Conservation (phyloP, 148 eudicot genomes). For the Dysphania ambrosioides region DNA sequence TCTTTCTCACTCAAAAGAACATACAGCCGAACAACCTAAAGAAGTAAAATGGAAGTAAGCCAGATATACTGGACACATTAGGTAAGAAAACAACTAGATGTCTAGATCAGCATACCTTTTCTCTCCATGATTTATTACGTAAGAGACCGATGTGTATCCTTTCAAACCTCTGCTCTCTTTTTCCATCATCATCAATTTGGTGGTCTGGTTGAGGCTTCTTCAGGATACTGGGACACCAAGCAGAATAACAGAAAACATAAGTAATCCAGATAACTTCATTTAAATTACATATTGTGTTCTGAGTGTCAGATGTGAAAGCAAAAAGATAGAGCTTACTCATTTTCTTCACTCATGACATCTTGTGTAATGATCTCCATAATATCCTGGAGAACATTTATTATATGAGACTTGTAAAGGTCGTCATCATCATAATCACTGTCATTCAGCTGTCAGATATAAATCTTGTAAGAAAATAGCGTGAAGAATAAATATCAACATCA, state of each 20-base stretch:
- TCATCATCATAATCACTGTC: conserved; percentile 54
- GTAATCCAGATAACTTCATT: background rate
- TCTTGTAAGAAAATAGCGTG: no score
- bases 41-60: background rate
- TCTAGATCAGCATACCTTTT: conserved; percentile 72
- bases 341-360: conserved; percentile 72
- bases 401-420: conserved; percentile 58
- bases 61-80: background rate
- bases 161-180: conserved; percentile 74
- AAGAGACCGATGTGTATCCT: conserved; percentile 51
- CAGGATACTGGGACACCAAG: conserved; percentile 43
- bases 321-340: conserved; percentile 54
- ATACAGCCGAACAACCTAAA: conserved; percentile 89
- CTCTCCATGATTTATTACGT: conserved; percentile 61
- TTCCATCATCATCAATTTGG: conserved; percentile 30
- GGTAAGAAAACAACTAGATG: background rate
- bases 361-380: conserved; percentile 78
- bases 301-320: conserved; percentile 4
- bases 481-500: no score
- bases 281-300: background rate
- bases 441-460: conserved; percentile 50
- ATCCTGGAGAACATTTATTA: conserved; percentile 87
- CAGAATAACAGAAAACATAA: background rate
- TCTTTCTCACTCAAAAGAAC: conserved; percentile 92
- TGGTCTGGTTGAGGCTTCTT: conserved; percentile 35